Conservation (phyloP, 176 grass and related monocot genomes). For the Juncus effusus region DNA sequence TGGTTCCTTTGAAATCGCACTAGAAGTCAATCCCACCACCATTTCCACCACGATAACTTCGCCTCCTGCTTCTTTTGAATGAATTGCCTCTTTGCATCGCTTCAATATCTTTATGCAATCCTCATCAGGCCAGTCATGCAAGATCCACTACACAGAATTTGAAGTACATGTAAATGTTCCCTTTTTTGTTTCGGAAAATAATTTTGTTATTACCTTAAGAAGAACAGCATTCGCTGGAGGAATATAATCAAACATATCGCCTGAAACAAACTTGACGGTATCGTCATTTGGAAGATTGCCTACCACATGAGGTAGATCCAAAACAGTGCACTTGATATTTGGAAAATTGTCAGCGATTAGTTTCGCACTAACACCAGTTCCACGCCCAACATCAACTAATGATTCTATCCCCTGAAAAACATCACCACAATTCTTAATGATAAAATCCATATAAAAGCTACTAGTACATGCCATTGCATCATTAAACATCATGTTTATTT, state of each 20-base stretch:
- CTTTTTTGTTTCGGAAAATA: no score
- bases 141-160: slow-evolving; percentile 20
- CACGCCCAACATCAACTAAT: slow-evolving; percentile 32
- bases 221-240: slow-evolving; percentile 3
- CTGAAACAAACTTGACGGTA: slow-evolving; percentile 40
- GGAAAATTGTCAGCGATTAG: slow-evolving; percentile 37
- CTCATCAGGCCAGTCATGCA: slow-evolving; percentile 36
- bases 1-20: not conserved
- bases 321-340: slow-evolving; percentile 32
- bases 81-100: slow-evolving; percentile 41
- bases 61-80: slow-evolving; percentile 22
- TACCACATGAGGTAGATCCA: slow-evolving; percentile 42
- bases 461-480: not conserved
- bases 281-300: slow-evolving; percentile 18
- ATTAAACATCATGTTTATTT: not conserved
- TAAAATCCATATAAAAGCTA: not conserved
- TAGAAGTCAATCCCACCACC: slow-evolving; percentile 19
- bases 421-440: not conserved
- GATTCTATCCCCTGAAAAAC: not conserved
- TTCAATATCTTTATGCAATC: slow-evolving; percentile 37
- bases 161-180: not conserved
- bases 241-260: slow-evolving; percentile 23
- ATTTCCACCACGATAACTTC: slow-evolving; percentile 40
- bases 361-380: slow-evolving; percentile 20
- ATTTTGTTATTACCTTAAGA: slow-evolving; percentile 1